phyloP scores from a whole-genome alignment of 2,329 filamentous ascomycete species.

The Alternaria brassicae region DNA sequence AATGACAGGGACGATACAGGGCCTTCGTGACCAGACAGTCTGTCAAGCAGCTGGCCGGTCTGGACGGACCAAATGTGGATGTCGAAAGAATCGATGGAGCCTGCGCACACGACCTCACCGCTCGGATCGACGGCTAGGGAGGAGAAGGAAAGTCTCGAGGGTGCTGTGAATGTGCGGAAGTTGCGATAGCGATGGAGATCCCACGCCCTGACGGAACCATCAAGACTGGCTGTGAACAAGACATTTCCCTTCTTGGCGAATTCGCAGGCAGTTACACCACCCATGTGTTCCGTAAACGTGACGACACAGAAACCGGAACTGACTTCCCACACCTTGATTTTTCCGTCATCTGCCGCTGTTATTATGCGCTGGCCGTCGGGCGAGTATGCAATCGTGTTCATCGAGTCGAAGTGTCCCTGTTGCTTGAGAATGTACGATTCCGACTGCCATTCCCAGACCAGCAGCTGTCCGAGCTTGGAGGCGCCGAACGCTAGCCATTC shows the following conservation, averaged over 20 bases:
- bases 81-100: constrained; percentile 94
- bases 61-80: constrained; percentile 99
- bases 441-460: constrained; percentile 99
- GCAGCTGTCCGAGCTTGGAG: constrained; percentile 90
- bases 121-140: constrained; percentile 96
- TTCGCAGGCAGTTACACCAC: constrained; percentile 90
- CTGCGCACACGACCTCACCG: constrained; percentile 93
- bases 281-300: constrained; percentile 96
- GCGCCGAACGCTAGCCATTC: constrained; percentile 98
- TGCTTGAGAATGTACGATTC: constrained; percentile 99
- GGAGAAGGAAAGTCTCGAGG: constrained; percentile 88
- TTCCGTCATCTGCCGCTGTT: constrained; percentile 93
- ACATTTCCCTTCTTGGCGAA: constrained; percentile 96
- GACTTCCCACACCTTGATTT: constrained; percentile 98
- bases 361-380: constrained; percentile 93
- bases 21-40: constrained; percentile 89
- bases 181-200: constrained; percentile 95
- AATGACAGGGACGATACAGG: constrained; percentile 90
- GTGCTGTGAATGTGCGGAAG: constrained; percentile 96
- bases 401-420: constrained; percentile 94
- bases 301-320: constrained; percentile 97
- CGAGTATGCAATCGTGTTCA: constrained; percentile 92
- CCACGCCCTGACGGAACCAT: constrained; percentile 94
- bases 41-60: constrained; percentile 92
- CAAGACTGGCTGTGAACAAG: constrained; percentile 91